phyloP scores from a whole-genome alignment of 2,329 filamentous ascomycete genomes.

The Aureobasidium namibiae region DNA sequence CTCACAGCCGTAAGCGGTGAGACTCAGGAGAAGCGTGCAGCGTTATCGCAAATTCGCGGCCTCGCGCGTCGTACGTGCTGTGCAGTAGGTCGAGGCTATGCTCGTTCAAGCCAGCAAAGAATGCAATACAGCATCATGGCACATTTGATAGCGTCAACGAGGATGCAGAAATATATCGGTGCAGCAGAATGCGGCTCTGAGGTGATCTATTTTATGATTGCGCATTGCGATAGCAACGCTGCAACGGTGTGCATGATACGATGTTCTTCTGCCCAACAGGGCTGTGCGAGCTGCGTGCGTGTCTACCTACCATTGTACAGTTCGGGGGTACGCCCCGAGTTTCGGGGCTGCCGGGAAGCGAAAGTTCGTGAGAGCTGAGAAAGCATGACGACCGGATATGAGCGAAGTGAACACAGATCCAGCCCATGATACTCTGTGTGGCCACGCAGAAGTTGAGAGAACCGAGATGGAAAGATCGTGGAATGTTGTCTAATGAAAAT shows the following conservation, averaged over 20 bases:
- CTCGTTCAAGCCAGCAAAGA: background rate
- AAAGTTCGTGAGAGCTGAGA: background rate
- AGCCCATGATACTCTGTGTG: background rate
- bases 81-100: background rate
- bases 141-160: constrained; percentile 1
- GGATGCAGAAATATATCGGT: constrained; percentile 1
- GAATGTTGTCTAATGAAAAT: background rate
- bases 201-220: background rate
- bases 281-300: background rate
- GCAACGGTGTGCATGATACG: constrained; percentile 1
- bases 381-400: background rate
- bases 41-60: background rate
- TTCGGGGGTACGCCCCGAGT: background rate
- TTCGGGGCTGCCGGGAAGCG: constrained; percentile 3
- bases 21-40: background rate
- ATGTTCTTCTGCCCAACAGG: background rate
- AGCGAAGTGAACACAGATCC: background rate
- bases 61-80: background rate
- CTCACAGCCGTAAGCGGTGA: background rate
- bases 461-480: background rate
- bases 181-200: background rate
- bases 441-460: background rate
- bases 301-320: background rate
- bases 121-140: constrained; percentile 3
- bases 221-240: background rate